Conservation (phyloP, 1,284 basidiomycete genomes). For the Thecaphora thlaspeos region DNA sequence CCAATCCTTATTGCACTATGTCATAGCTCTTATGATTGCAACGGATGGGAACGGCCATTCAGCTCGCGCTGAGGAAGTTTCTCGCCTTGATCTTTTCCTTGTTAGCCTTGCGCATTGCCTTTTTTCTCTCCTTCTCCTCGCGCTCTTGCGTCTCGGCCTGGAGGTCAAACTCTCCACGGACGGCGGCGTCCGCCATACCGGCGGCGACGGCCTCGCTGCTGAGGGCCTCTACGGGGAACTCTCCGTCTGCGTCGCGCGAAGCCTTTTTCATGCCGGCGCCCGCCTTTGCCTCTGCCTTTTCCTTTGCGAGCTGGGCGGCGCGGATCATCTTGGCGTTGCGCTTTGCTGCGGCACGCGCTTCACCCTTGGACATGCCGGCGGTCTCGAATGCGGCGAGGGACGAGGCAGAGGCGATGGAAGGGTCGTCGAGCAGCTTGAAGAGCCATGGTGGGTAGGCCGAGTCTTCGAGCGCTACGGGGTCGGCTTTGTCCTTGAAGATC, state of each 20-base stretch:
- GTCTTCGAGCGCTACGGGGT: constrained; percentile 76
- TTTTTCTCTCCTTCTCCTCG: constrained; percentile 29
- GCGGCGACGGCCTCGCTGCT: constrained; percentile 3
- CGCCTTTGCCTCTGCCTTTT: constrained; percentile 41
- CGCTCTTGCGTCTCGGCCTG: constrained; percentile 7
- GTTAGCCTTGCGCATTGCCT: constrained; percentile 37
- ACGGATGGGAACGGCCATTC: too few species aligned
- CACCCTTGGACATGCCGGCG: constrained; percentile 52
- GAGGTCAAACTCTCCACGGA: constrained; percentile 1
- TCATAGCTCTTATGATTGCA: too few species aligned
- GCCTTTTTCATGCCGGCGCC: constrained; percentile 24
- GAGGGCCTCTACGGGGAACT: constrained; percentile 1
- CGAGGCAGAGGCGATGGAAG: constrained; percentile 31
- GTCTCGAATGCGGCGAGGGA: constrained; percentile 43
- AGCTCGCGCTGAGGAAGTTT: constrained; percentile 50
- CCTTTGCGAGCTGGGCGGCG: constrained; percentile 30
- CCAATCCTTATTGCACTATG: too few species aligned
- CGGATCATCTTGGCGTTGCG: constrained; percentile 42
- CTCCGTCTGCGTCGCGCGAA: neutral
- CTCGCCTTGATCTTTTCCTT: constrained; percentile 49
- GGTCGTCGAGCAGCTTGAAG: constrained; percentile 69
- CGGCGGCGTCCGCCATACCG: constrained; percentile 2
- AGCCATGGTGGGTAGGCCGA: constrained; percentile 86
- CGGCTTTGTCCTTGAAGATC: constrained; percentile 78
- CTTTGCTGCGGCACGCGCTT: constrained; percentile 49